These are phyloP conservation scores for Austroboletus niveus DNA, from an alignment of 1,284 basidiomycete genomes.

Conservation along the genomic window DNA sequence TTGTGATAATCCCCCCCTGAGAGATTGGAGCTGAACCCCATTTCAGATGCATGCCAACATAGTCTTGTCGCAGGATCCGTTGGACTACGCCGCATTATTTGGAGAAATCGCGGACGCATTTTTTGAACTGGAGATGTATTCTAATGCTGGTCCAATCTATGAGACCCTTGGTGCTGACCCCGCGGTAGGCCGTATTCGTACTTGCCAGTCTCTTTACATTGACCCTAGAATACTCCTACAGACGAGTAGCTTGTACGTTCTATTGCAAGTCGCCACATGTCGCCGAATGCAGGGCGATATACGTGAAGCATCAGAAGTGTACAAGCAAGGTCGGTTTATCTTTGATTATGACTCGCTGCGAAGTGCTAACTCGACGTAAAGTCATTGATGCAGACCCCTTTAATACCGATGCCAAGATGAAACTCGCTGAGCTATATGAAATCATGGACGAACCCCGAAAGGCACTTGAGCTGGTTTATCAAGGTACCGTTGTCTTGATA, in stretches of 20 bases:
- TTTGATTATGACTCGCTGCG: not conserved
- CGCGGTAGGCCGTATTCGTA: conserved; percentile 11
- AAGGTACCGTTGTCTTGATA: conserved; percentile 49
- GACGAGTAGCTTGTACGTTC: conserved; percentile 23
- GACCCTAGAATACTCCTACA: not conserved
- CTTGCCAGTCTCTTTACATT: not conserved
- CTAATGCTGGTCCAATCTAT: conserved; percentile 17
- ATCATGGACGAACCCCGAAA: conserved; percentile 73
- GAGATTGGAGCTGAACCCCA: not conserved
- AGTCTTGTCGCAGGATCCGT: conserved; percentile 67
- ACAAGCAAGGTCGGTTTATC: conserved; percentile 65
- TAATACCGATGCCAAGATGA: conserved; percentile 32
- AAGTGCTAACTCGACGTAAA: conserved; percentile 27
- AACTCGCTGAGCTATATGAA: conserved; percentile 88
- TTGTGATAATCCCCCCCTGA: not conserved
- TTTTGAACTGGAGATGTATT: conserved; percentile 62
- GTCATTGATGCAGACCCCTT: conserved; percentile 74
- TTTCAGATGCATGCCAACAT: conserved; percentile 63
- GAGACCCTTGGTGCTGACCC: conserved; percentile 21
- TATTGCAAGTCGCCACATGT: conserved; percentile 25
- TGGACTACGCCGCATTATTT: conserved; percentile 77
- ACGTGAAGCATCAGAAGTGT: conserved; percentile 77
- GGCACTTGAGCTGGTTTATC: conserved; percentile 83
- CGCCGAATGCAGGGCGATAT: conserved; percentile 64
- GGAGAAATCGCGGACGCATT: conserved; percentile 84